phyloP scores from a whole-genome alignment of 495 filamentous ascomycete species.

The Aspergillus biplanus region DNA sequence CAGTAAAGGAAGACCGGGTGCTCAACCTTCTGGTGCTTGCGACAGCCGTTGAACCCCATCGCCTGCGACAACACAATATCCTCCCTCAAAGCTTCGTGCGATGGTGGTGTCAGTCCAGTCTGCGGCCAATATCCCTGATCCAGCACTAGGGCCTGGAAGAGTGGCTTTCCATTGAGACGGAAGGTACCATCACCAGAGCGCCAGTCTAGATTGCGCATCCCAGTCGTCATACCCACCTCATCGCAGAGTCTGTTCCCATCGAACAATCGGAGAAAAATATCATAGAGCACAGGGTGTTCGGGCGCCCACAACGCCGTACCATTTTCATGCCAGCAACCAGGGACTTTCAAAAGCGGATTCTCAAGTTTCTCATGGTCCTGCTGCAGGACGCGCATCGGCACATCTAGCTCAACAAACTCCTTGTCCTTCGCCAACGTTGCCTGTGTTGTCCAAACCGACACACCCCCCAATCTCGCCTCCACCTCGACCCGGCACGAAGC shows the following conservation, averaged over 20 bases:
- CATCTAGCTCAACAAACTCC: slow-evolving; percentile 28
- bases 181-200: slow-evolving; percentile 41
- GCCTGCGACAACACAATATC: slow-evolving; percentile 39
- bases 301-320: slow-evolving; percentile 42
- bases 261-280: slow-evolving; percentile 32
- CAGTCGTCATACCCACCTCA: slow-evolving; percentile 34
- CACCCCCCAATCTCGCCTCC: neutral
- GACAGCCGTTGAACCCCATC: slow-evolving; percentile 42
- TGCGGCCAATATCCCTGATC: slow-evolving; percentile 47
- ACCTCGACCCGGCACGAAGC: neutral
- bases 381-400: slow-evolving; percentile 27
- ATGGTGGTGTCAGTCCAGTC: slow-evolving; percentile 44
- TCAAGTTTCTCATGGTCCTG: too few species aligned
- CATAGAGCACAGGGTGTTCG: slow-evolving; percentile 43
- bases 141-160: slow-evolving; percentile 42
- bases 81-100: slow-evolving; percentile 32
- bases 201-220: slow-evolving; percentile 44
- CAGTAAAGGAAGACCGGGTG: slow-evolving; percentile 43
- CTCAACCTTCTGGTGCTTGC: slow-evolving; percentile 49
- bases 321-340: slow-evolving; percentile 28
- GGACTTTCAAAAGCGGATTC: slow-evolving; percentile 9
- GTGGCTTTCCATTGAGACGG: slow-evolving; percentile 41
- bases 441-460: slow-evolving; percentile 20
- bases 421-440: slow-evolving; percentile 22
- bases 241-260: slow-evolving; percentile 23